Conservation (phyloP, 345 rosid genomes). For the Tarenaya hassleriana region DNA sequence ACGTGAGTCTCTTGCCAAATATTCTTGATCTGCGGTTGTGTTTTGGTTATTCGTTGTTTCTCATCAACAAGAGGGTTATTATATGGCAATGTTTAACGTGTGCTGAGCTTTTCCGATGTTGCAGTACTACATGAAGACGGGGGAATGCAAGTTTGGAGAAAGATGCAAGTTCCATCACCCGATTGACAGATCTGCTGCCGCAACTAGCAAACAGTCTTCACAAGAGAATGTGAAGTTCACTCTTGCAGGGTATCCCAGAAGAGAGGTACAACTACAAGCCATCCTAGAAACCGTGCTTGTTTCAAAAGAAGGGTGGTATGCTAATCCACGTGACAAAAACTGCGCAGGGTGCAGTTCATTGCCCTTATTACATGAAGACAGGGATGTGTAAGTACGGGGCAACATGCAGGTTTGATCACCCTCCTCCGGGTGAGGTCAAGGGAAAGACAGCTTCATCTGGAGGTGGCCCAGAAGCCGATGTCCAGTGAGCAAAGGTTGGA, state of each 20-base stretch:
- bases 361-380: conserved; percentile 95
- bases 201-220: conserved; percentile 36
- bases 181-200: conserved; percentile 49
- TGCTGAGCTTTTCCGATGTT: conserved; percentile 9
- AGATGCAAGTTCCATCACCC: conserved; percentile 91
- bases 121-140: conserved; percentile 92
- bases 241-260: conserved; percentile 89
- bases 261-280: conserved; percentile 52
- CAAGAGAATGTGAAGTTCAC: conserved; percentile 61
- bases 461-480: conserved; percentile 23
- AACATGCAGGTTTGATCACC: conserved; percentile 89
- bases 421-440: conserved; percentile 90
- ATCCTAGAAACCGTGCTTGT: conserved; percentile 13
- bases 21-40: conserved; percentile 10
- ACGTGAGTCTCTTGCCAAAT: conserved; percentile 40
- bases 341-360: conserved; percentile 59
- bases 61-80: background rate
- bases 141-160: conserved; percentile 77
- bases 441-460: conserved; percentile 37
- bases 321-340: conserved; percentile 15
- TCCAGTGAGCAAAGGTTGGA: too few relatives aligned
- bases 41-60: background rate
- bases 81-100: conserved; percentile 1
- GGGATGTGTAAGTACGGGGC: conserved; percentile 83
- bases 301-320: background rate